phyloP scores from a whole-genome alignment of 345 rosid species.

The Lenwebbia sp. region DNA sequence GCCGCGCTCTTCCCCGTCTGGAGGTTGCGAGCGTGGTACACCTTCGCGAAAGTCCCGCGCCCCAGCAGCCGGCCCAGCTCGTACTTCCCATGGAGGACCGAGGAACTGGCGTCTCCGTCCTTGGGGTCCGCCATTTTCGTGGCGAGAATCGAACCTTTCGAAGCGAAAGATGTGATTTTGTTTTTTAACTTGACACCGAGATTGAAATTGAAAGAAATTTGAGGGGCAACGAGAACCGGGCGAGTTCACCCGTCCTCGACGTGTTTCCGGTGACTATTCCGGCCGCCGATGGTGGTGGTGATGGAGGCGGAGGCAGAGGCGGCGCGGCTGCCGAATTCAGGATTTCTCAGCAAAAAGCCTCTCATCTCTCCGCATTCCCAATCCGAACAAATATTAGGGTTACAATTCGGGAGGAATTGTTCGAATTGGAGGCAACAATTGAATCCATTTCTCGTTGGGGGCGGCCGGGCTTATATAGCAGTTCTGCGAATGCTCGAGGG shows the following conservation, averaged over 20 bases:
- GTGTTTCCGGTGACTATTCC: slow-evolving; percentile 91
- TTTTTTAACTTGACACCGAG: not conserved
- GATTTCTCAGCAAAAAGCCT: slow-evolving; percentile 8
- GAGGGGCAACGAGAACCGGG: not conserved
- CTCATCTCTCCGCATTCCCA: slow-evolving; percentile 47
- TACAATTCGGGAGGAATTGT: not conserved
- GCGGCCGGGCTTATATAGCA: not conserved
- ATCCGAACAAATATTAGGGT: not conserved
- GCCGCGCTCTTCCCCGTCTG: slow-evolving; percentile 59
- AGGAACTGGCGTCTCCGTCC: slow-evolving; percentile 13
- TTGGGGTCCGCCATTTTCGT: not conserved
- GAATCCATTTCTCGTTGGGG: not conserved
- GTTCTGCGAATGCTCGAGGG: not conserved
- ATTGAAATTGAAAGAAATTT: not conserved
- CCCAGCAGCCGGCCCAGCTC: slow-evolving; percentile 83
- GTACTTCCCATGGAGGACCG: slow-evolving; percentile 66
- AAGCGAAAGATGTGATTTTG: not conserved
- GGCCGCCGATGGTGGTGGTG: slow-evolving; percentile 51
- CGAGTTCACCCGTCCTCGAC: slow-evolving; percentile 90
- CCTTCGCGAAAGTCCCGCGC: slow-evolving; percentile 88
- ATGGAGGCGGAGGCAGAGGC: slow-evolving; percentile 22
- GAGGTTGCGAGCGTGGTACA: slow-evolving; percentile 58
- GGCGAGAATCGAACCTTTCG: not conserved
- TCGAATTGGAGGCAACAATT: not conserved
- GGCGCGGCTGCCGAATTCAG: slow-evolving; percentile 15